Conservation (phyloP, 805 yeast species). For the Candida argentea region DNA sequence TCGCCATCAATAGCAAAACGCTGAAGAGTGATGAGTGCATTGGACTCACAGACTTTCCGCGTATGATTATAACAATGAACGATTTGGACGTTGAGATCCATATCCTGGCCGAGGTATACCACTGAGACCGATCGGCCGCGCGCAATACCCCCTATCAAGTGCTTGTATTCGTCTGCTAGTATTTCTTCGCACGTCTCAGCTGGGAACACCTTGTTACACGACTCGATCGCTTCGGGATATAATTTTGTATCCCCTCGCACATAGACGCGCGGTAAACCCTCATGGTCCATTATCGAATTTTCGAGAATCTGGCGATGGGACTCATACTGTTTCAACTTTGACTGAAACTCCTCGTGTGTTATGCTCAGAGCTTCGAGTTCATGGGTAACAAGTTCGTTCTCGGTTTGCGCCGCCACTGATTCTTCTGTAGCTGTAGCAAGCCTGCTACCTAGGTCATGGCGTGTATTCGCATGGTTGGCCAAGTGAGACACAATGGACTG, state of each 20-base stretch:
- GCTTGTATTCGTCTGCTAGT: conserved; percentile 13
- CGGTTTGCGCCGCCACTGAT: conserved; percentile 1
- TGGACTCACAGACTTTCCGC: too few species aligned
- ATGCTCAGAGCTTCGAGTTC: too few species aligned
- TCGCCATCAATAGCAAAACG: too few species aligned
- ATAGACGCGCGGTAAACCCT: conserved; percentile 17
- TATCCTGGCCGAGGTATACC: too few species aligned
- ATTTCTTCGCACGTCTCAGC: conserved; percentile 1
- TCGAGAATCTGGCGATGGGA: conserved; percentile 35
- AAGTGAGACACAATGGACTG: too few species aligned
- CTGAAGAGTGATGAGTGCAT: too few species aligned
- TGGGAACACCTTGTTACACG: conserved; percentile 11
- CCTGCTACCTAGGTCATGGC: conserved; percentile 9
- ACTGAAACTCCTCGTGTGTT: conserved; percentile 3
- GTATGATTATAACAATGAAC: too few species aligned
- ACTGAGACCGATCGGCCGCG: too few species aligned
- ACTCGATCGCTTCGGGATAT: too few species aligned
- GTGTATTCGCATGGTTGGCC: too few species aligned
- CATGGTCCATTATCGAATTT: conserved; percentile 34
- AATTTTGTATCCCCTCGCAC: conserved; percentile 3
- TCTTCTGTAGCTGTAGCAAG: conserved; percentile 9
- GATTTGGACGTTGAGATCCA: too few species aligned
- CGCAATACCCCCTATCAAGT: conserved; percentile 11
- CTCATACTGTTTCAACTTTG: conserved; percentile 24
- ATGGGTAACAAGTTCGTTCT: neutral